Percentiles rank a stretch among this genome's conserved stretches.
These are phyloP conservation scores for Fusarium pseudograminearum DNA, from an alignment of 2,329 filamentous ascomycete genomes.

Conservation along the genomic window DNA sequence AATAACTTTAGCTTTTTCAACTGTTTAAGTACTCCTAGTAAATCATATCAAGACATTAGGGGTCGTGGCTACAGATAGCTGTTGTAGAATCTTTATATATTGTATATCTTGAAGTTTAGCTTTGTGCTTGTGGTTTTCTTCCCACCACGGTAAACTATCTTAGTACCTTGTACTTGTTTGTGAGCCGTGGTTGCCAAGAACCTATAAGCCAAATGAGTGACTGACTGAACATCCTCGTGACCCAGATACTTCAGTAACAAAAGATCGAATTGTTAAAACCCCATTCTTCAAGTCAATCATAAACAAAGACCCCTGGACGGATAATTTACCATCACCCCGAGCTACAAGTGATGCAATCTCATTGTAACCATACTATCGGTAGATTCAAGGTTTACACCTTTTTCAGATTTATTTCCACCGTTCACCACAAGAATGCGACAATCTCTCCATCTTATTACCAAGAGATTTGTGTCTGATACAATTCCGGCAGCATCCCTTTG, in stretches of 20 bases:
- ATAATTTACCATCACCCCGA: slow-evolving; percentile 26
- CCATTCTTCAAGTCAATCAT: background rate
- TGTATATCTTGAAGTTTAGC: background rate
- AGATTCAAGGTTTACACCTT: slow-evolving; percentile 3
- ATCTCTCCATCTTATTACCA: slow-evolving; percentile 21
- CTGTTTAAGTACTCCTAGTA: background rate
- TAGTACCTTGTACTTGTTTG: no score
- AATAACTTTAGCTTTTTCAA: no score
- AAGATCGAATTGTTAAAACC: background rate
- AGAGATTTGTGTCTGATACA: slow-evolving; percentile 33
- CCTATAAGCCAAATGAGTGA: background rate
- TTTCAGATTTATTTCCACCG: slow-evolving; percentile 35
- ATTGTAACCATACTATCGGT: slow-evolving; percentile 4
- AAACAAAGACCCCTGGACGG: slow-evolving; percentile 15
- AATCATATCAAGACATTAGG: background rate
- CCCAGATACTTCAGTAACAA: background rate
- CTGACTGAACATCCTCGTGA: background rate
- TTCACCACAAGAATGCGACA: slow-evolving; percentile 32
- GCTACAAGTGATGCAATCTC: slow-evolving; percentile 13
- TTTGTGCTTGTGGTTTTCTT: background rate
- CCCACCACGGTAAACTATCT: background rate
- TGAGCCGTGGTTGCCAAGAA: background rate
- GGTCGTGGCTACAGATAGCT: background rate
- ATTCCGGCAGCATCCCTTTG: background rate
- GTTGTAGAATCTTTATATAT: background rate